Evolutionary conservation across 768 basidiomycete species (phyloP).

Genomic region (Boletellus ananiceps): DNA sequence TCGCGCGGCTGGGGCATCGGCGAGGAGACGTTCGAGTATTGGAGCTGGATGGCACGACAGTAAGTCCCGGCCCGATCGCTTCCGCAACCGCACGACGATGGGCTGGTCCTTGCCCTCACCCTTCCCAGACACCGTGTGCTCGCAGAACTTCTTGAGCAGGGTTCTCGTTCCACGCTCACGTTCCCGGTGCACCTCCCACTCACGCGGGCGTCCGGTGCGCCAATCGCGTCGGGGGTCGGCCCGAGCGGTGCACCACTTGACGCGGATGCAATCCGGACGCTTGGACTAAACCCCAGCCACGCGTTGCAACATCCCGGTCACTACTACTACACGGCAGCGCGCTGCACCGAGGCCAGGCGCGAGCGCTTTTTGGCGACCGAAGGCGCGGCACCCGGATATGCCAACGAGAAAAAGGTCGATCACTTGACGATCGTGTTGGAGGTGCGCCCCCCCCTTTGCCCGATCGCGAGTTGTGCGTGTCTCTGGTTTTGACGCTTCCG

Average conservation of each 20-base stretch:
- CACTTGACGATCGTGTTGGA: slow-evolving; percentile 81
- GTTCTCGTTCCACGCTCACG: slow-evolving; percentile 54
- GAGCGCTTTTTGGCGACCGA: slow-evolving; percentile 62
- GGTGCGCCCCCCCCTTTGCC: slow-evolving; percentile 36
- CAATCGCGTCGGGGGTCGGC: slow-evolving; percentile 18
- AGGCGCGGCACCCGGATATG: slow-evolving; percentile 61
- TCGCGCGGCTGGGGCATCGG: slow-evolving; percentile 93
- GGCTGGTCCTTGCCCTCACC: neutral
- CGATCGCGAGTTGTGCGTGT: neutral
- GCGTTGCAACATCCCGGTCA: slow-evolving; percentile 82
- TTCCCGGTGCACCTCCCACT: slow-evolving; percentile 57
- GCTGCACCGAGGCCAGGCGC: slow-evolving; percentile 74
- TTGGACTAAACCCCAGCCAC: slow-evolving; percentile 75
- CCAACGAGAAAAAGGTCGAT: slow-evolving; percentile 90
- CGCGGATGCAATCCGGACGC: slow-evolving; percentile 52
- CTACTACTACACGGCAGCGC: slow-evolving; percentile 87
- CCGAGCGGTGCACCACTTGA: slow-evolving; percentile 35
- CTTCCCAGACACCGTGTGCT: slow-evolving; percentile 73
- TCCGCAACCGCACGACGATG: neutral
- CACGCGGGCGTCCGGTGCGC: slow-evolving; percentile 24
- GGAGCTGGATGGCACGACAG: slow-evolving; percentile 96
- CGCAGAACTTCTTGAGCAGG: slow-evolving; percentile 87
- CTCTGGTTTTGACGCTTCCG: neutral
- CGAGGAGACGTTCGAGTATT: slow-evolving; percentile 94
- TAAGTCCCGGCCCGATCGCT: slow-evolving; percentile 34